Evolutionary conservation across 805 yeast genomes (phyloP).

Genomic region (Teunomyces aglyptinius): DNA sequence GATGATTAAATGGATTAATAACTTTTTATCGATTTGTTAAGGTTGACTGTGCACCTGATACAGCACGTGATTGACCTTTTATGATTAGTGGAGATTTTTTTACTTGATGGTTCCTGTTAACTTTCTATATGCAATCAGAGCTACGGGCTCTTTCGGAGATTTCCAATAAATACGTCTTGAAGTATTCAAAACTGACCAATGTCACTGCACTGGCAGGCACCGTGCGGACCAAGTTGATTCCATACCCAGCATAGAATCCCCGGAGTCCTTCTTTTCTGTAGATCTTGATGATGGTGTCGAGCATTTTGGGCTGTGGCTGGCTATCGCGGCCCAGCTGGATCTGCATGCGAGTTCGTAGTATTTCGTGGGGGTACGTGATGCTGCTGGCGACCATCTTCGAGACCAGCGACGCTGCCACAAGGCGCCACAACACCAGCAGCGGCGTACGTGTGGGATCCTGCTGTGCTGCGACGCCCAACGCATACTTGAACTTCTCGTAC

Average conservation of each 20-base stretch:
- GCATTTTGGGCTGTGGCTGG: conserved; percentile 17
- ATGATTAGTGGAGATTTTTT: too few species aligned
- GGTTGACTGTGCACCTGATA: too few species aligned
- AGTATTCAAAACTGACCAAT: conserved; percentile 83
- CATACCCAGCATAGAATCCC: conserved; percentile 89
- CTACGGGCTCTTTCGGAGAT: conserved; percentile 17
- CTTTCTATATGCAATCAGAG: neutral
- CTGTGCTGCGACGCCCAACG: conserved; percentile 26
- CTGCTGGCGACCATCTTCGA: conserved; percentile 89
- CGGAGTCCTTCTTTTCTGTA: conserved; percentile 66
- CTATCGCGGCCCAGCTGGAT: conserved; percentile 35
- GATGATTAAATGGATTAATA: too few species aligned
- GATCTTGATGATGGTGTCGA: conserved; percentile 39
- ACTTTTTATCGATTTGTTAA: too few species aligned
- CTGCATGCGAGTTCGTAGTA: conserved; percentile 88
- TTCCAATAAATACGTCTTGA: conserved; percentile 52
- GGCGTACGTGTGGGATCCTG: neutral
- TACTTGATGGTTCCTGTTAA: too few species aligned
- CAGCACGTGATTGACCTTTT: too few species aligned
- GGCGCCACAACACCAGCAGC: conserved; percentile 23
- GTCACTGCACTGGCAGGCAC: conserved; percentile 97
- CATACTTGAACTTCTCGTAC: conserved; percentile 74
- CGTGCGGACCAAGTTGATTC: conserved; percentile 82
- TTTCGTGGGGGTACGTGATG: conserved; percentile 94
- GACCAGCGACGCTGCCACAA: conserved; percentile 62